A percentile compares a stretch with the other conserved stretches of the same genome.
Conservation (phyloP, 2,329 filamentous ascomycete species). For the Epichloe aotearoae region DNA sequence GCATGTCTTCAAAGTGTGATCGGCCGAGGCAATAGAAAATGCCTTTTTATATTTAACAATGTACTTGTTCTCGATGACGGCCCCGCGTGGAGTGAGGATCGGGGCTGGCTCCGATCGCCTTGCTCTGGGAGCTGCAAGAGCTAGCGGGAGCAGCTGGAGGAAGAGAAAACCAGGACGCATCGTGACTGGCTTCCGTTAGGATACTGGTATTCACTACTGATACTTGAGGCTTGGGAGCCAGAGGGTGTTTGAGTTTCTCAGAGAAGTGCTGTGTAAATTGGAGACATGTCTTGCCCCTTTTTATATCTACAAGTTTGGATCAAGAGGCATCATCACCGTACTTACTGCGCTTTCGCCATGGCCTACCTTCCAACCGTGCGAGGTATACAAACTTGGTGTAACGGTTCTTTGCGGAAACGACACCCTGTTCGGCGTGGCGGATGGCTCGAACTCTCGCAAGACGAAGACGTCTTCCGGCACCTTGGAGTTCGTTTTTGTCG, state of each 20-base stretch:
- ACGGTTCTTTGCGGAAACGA: too few species aligned
- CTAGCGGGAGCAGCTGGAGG: conserved; percentile 11
- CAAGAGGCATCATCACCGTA: neutral
- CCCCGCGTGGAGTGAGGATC: conserved; percentile 10
- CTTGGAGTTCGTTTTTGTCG: too few species aligned
- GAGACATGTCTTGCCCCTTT: neutral
- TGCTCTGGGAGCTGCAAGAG: conserved; percentile 8
- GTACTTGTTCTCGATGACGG: conserved; percentile 15
- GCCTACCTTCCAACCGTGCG: too few species aligned
- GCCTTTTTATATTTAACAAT: conserved; percentile 17
- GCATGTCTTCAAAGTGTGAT: conserved; percentile 8
- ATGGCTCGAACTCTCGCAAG: too few species aligned
- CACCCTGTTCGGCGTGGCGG: too few species aligned
- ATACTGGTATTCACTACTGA: too few species aligned
- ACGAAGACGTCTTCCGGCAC: too few species aligned
- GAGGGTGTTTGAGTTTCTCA: neutral
- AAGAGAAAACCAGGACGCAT: conserved; percentile 6
- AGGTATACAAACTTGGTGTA: too few species aligned
- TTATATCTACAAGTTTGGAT: neutral
- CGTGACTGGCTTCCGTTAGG: neutral
- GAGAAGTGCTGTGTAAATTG: neutral
- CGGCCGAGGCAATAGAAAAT: conserved; percentile 7
- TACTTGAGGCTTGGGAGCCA: neutral
- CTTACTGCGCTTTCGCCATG: too few species aligned
- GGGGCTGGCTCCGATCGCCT: conserved; percentile 15